phyloP scores from a whole-genome alignment of 2,329 filamentous ascomycete species.

The Fusarium verticillioides region DNA sequence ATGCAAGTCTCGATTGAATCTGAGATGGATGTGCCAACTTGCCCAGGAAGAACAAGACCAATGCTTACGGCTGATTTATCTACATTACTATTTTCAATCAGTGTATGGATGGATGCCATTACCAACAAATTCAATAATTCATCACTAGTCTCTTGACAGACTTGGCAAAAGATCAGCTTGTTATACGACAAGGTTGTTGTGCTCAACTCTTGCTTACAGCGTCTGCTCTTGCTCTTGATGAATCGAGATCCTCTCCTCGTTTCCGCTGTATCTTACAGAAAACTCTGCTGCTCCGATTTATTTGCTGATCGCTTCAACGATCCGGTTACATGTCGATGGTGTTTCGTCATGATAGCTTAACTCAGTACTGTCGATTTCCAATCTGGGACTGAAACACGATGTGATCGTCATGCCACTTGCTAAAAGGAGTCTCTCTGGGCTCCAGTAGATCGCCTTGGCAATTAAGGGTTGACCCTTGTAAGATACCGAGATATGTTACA shows the following conservation, averaged over 20 bases:
- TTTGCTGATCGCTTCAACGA: slow-evolving; percentile 5
- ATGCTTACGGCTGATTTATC: slow-evolving; percentile 16
- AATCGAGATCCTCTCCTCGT: slow-evolving; percentile 8
- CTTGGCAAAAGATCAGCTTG: slow-evolving; percentile 18
- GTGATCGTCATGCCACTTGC: slow-evolving; percentile 13
- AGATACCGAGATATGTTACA: slow-evolving; percentile 5
- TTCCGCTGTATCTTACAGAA: background rate
- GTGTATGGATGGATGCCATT: slow-evolving; percentile 6
- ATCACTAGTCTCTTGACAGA: slow-evolving; percentile 10
- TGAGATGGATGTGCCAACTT: slow-evolving; percentile 14
- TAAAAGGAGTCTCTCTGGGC: slow-evolving; percentile 8
- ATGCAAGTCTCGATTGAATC: slow-evolving; percentile 22
- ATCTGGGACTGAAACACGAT: background rate
- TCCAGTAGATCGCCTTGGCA: slow-evolving; percentile 40
- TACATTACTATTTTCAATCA: slow-evolving; percentile 8
- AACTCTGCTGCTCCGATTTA: background rate
- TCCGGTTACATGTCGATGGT: background rate
- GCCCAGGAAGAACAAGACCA: slow-evolving; percentile 20
- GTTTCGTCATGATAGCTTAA: background rate
- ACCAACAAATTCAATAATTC: slow-evolving; percentile 26
- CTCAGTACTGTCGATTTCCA: background rate
- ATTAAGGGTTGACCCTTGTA: slow-evolving; percentile 6
- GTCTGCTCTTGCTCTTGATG: background rate
- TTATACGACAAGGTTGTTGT: slow-evolving; percentile 7
- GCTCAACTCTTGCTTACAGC: slow-evolving; percentile 8